Percentiles rank a stretch among this genome's conserved stretches.
phyloP scores from a whole-genome alignment of 805 yeast genomes.

The Metschnikowia shivogae region DNA sequence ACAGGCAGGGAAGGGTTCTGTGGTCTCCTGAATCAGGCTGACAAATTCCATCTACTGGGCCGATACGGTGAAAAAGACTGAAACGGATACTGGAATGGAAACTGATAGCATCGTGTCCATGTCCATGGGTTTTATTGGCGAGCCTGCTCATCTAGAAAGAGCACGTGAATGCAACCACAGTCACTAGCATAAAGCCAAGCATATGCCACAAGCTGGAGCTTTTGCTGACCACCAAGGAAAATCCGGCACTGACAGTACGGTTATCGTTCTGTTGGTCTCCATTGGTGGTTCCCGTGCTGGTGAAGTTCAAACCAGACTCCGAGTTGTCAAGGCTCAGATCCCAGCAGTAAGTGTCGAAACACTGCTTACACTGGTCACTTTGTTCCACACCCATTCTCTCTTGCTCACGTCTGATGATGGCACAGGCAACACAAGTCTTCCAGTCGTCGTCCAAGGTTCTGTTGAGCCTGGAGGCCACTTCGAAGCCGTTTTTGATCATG shows the following conservation, averaged over 20 bases:
- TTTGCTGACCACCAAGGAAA: slow-evolving; percentile 11
- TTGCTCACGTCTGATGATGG: slow-evolving; percentile 71
- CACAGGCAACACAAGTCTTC: slow-evolving; percentile 77
- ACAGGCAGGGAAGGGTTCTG: too few relatives aligned
- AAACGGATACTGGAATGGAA: too few relatives aligned
- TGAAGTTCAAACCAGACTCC: slow-evolving; percentile 32
- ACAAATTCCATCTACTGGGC: too few relatives aligned
- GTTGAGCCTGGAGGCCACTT: slow-evolving; percentile 40
- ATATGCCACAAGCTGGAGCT: slow-evolving; percentile 9
- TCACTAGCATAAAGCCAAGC: slow-evolving; percentile 22
- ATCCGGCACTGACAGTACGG: slow-evolving; percentile 18
- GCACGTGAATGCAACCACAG: slow-evolving; percentile 17
- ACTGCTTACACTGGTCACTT: slow-evolving; percentile 63
- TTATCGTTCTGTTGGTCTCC: slow-evolving; percentile 20
- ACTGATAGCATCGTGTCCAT: too few relatives aligned
- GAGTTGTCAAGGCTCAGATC: slow-evolving; percentile 38
- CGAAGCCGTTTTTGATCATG: slow-evolving; percentile 27
- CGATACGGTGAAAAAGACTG: too few relatives aligned
- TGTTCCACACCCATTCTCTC: slow-evolving; percentile 61
- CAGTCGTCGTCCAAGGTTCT: slow-evolving; percentile 65
- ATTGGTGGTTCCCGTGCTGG: slow-evolving; percentile 36
- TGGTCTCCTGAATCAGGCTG: too few relatives aligned
- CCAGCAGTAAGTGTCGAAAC: slow-evolving; percentile 79
- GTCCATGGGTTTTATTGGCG: neutral
- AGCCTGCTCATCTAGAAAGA: neutral